Conservation (phyloP, 306 rosid species). For the Dryas drummondii region DNA sequence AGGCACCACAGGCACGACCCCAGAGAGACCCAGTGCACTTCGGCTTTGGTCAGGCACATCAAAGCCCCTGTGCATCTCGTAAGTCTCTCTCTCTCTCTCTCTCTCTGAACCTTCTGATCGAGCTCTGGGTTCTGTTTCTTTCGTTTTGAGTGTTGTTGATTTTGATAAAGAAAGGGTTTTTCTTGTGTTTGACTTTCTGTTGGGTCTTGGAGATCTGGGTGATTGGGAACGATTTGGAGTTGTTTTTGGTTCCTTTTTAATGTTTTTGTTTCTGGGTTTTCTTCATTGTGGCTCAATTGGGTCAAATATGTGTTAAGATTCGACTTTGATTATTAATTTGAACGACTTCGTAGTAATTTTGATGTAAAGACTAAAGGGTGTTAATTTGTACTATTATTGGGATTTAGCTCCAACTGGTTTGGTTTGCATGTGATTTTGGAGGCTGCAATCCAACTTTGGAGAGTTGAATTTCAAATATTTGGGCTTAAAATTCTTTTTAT, state of each 20-base stretch:
- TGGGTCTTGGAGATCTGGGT: conserved; percentile 40
- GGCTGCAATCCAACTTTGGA: not conserved
- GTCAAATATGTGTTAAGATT: conserved; percentile 1
- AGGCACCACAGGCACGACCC: conserved; percentile 84
- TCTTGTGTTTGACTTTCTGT: not conserved
- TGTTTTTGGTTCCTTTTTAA: not conserved
- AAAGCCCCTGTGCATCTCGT: conserved; percentile 90
- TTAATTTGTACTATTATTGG: not conserved
- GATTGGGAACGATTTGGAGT: conserved; percentile 19
- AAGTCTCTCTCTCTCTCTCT: conserved; percentile 11
- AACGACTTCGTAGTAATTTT: conserved; percentile 8
- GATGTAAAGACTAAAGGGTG: not conserved
- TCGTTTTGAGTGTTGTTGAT: not conserved
- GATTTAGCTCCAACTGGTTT: not conserved
- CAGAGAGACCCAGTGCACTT: conserved; percentile 77
- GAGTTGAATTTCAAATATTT: not conserved
- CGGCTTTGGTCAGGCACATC: conserved; percentile 83
- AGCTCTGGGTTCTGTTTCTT: not conserved
- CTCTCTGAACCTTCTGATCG: not conserved
- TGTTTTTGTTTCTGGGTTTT: conserved; percentile 17
- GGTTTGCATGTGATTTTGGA: not conserved
- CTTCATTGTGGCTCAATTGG: conserved; percentile 10
- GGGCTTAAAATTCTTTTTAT: not conserved
- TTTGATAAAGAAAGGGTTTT: conserved; percentile 1
- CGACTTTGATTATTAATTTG: conserved; percentile 15